Base-by-base conservation (phyloP, 257 asterid species). In the Solanum microdontum region DNA sequence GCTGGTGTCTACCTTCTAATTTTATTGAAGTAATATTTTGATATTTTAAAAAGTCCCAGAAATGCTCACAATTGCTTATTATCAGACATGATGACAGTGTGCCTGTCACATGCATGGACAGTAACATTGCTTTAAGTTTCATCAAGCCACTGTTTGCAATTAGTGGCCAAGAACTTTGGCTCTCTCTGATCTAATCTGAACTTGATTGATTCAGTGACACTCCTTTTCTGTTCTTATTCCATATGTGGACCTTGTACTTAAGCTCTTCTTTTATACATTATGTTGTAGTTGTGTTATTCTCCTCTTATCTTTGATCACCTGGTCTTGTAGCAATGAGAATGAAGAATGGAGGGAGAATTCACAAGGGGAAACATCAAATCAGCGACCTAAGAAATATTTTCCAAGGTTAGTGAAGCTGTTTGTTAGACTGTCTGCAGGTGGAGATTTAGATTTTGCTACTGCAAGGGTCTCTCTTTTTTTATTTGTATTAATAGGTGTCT, bases 361-460 rank as follows among this genome's bases (percentile, higher is more conserved):
- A 51, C 55, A 48, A 23, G 51, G 37, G 43, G 88, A 33, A 24
- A 48, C 68, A 51, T 74, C 43, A 76, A 33, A 86, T 48, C 84
- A 76, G 70, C 51, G 2, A 32, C n/a, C 73, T 33, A 86, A 73
- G 11, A 86, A 12, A 34, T 86, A 86, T 79, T 86, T 86, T 48
- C 88, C 88, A 37, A 86, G 88, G 88, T 86, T 45, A 73, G 88
- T 48, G 43, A 32, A 74, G 70, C 72, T 11, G 88, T 70, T 40
- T 51, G 68, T 86, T 48, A n/a, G 33, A 26, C 83, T 48, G 24
- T 73, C 51, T 73, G 84, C 66, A n/a, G 72, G 6, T 51, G 74
- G 73, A 19, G 58, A 74, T 74, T 32, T 86, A 39, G 24, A 34
- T 60, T 69, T 8, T 86, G 51, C 64, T 79, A 79, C 39, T 26